Conservation (phyloP, 306 rosid species). For the Trichosanthes truncata region DNA sequence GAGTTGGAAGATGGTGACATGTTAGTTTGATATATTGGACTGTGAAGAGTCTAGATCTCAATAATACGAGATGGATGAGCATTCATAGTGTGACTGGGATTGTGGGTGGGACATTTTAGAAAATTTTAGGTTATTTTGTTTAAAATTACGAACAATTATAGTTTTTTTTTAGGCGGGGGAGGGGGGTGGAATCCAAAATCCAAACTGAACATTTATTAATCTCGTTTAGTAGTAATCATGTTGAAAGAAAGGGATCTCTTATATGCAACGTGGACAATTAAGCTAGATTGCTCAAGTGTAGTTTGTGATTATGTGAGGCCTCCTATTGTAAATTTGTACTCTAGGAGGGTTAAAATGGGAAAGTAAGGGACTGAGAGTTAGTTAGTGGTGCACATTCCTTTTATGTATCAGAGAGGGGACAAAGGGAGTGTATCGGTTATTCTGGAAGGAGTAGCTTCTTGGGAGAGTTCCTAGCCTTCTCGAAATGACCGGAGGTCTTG, state of each 20-base stretch:
- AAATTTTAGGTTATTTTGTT: background rate
- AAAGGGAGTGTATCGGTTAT: background rate
- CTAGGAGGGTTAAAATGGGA: background rate
- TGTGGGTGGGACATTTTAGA: background rate
- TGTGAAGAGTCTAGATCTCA: background rate
- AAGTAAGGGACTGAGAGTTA: background rate
- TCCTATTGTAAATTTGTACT: background rate
- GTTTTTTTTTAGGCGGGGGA: no score
- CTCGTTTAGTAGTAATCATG: background rate
- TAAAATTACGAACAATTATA: background rate
- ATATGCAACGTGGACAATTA: background rate
- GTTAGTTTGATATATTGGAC: background rate
- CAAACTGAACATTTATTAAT: background rate
- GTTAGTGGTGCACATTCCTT: background rate
- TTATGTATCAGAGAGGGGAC: background rate
- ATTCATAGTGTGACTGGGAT: background rate
- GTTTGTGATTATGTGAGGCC: background rate
- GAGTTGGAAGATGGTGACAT: background rate
- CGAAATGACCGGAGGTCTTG: background rate
- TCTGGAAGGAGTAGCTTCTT: background rate
- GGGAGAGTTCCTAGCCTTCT: background rate
- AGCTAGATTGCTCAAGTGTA: background rate
- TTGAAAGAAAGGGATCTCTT: background rate
- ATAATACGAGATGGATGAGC: background rate
- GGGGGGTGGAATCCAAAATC: background rate